These are phyloP conservation scores for Luvunga scandens DNA, from an alignment of 345 rosid genomes.

Conservation along the genomic window DNA sequence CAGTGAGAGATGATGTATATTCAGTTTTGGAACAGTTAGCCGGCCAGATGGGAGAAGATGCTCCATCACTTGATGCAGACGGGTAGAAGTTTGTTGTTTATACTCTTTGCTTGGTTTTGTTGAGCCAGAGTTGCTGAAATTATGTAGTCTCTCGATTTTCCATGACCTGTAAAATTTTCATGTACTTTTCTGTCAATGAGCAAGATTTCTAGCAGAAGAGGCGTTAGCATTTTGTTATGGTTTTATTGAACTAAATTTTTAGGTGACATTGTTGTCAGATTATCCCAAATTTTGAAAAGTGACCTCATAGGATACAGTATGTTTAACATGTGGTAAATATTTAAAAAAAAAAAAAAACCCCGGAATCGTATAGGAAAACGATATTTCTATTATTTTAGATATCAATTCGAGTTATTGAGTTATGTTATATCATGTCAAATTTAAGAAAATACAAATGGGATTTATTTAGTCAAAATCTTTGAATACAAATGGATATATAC, in stretches of 20 bases:
- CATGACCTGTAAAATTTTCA: conserved; percentile 16
- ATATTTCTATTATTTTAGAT: too few relatives aligned
- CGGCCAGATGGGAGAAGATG: conserved; percentile 42
- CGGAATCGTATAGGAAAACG: too few relatives aligned
- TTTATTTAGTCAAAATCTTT: too few relatives aligned
- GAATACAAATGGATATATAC: too few relatives aligned
- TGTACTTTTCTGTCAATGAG: background rate
- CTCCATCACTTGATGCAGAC: conserved; percentile 28
- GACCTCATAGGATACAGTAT: background rate
- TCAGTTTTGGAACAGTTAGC: conserved; percentile 40
- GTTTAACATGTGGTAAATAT: background rate
- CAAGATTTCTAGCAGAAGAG: background rate
- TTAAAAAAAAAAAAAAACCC: too few relatives aligned
- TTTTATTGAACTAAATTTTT: conserved; percentile 17
- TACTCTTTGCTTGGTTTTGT: conserved; percentile 3
- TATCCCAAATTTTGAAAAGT: conserved; percentile 6
- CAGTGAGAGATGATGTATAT: conserved; percentile 44
- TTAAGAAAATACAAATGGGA: too few relatives aligned
- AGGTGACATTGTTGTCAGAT: conserved; percentile 2
- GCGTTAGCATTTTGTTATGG: background rate
- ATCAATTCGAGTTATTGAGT: too few relatives aligned
- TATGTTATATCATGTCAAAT: too few relatives aligned
- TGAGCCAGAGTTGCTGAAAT: background rate
- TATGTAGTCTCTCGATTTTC: background rate
- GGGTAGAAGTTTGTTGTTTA: conserved; percentile 20